Percentiles rank a stretch among this genome's conserved stretches.
Evolutionary conservation across 2,329 filamentous ascomycete species (phyloP).

Genomic region (Clonostachys sp.): DNA sequence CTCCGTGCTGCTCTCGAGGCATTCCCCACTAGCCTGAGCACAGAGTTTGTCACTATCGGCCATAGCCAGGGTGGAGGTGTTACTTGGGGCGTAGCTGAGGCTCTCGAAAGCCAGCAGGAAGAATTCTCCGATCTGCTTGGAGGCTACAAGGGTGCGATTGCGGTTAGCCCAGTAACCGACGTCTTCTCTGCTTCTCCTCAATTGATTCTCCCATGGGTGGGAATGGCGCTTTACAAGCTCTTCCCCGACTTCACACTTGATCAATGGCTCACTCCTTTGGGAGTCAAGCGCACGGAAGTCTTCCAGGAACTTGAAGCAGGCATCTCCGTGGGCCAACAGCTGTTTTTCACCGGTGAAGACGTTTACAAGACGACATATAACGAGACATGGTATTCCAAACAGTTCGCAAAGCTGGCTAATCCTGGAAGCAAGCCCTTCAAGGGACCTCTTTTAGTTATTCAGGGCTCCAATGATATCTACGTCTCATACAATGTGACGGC

Average conservation of each 20-base stretch:
- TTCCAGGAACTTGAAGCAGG: slow-evolving; percentile 3
- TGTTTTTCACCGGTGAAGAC: background rate
- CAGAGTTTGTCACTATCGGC: slow-evolving; percentile 35
- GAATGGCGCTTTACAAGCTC: slow-evolving; percentile 1
- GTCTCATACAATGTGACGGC: slow-evolving; percentile 4
- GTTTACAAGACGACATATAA: background rate
- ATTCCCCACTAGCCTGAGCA: slow-evolving; percentile 23
- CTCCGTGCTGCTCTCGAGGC: slow-evolving; percentile 31
- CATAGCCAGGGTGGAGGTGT: slow-evolving; percentile 40
- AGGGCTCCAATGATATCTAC: slow-evolving; percentile 18
- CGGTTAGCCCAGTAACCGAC: slow-evolving; percentile 5
- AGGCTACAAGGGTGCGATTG: slow-evolving; percentile 7
- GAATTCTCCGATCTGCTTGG: background rate
- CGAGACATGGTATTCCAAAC: background rate
- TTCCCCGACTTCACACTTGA: slow-evolving; percentile 6
- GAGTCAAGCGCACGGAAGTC: slow-evolving; percentile 3
- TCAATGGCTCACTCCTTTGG: slow-evolving; percentile 21
- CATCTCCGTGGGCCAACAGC: background rate
- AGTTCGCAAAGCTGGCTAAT: slow-evolving; percentile 2
- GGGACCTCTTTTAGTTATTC: slow-evolving; percentile 27
- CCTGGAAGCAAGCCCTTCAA: slow-evolving; percentile 19
- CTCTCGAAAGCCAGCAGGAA: background rate
- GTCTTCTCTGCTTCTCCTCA: background rate
- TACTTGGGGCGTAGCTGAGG: slow-evolving; percentile 24
- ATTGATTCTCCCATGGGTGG: background rate